Evolutionary conservation across 352 stramenopile species (phyloP).

Genomic region (Globisporangium paroecandrum): DNA sequence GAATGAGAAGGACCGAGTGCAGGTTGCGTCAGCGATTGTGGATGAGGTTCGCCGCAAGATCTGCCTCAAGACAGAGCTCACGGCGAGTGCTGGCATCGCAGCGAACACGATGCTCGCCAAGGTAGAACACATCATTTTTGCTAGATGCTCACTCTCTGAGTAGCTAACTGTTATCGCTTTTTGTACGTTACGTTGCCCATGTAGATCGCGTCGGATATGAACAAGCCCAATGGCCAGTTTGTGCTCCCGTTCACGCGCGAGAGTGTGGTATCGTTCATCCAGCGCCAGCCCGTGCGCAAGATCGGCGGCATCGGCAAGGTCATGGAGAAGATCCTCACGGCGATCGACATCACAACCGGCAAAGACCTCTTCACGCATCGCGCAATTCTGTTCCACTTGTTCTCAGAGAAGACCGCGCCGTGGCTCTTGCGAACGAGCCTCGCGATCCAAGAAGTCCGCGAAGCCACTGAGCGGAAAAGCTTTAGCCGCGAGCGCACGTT

Average conservation of each 20-base stretch:
- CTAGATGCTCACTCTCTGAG: neutral
- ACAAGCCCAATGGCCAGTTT: constrained; percentile 97
- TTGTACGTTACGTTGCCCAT: constrained; percentile 6
- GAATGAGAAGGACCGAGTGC: constrained; percentile 21
- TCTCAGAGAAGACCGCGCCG: constrained; percentile 56
- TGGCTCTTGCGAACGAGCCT: constrained; percentile 76
- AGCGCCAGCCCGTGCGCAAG: constrained; percentile 87
- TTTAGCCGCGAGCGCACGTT: constrained; percentile 81
- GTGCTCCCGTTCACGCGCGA: constrained; percentile 79
- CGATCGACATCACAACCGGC: constrained; percentile 84
- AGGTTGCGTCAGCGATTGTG: constrained; percentile 63
- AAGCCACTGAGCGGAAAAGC: constrained; percentile 68
- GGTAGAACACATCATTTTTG: constrained; percentile 22
- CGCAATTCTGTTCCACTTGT: constrained; percentile 59
- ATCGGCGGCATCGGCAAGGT: constrained; percentile 95
- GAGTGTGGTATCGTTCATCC: constrained; percentile 86
- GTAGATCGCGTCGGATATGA: constrained; percentile 92
- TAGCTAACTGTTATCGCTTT: neutral
- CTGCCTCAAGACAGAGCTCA: constrained; percentile 85
- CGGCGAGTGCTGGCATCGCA: constrained; percentile 91
- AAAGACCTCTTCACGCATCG: constrained; percentile 67
- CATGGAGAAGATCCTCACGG: constrained; percentile 90
- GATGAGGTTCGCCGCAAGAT: constrained; percentile 85
- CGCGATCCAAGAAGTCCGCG: constrained; percentile 45
- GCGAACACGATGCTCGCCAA: constrained; percentile 93